Percentiles rank a stretch among this genome's conserved stretches.
Evolutionary conservation across 257 asterid species (phyloP).

Genomic region (Nicotiana tabacum): DNA sequence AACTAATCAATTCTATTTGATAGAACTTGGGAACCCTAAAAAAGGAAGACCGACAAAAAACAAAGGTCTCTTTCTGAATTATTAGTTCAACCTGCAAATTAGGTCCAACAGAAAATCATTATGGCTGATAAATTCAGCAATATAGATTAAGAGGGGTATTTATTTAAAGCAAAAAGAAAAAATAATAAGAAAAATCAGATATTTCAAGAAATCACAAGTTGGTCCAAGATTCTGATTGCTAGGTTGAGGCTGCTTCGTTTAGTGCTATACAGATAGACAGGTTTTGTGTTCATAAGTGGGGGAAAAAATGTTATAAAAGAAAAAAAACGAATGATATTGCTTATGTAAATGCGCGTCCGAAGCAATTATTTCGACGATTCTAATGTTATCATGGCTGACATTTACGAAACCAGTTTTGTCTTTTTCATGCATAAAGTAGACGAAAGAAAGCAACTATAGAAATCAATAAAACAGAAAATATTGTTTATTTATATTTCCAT

Average conservation of each 20-base stretch:
- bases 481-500: not conserved
- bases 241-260: not conserved
- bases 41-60: not conserved
- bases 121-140: not conserved
- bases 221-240: not conserved
- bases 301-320: not conserved
- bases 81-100: not conserved
- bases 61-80: not conserved
- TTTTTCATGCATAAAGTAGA: not conserved
- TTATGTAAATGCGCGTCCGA: conserved; percentile 28
- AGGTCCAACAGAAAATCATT: not conserved
- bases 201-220: not conserved
- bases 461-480: not conserved
- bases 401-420: conserved; percentile 10
- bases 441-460: not conserved
- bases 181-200: not conserved
- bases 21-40: not conserved
- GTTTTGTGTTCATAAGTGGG: not conserved
- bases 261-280: conserved; percentile 13
- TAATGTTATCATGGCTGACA: conserved; percentile 16
- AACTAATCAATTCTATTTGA: not conserved
- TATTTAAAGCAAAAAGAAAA: not conserved
- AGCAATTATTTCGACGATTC: conserved; percentile 17
- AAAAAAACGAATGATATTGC: not conserved
- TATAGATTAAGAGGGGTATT: not conserved